A percentile compares a stretch with the other conserved stretches of the same genome.
phyloP scores from a whole-genome alignment of 2,329 filamentous ascomycete species.

The Trichophyton rubrum region DNA sequence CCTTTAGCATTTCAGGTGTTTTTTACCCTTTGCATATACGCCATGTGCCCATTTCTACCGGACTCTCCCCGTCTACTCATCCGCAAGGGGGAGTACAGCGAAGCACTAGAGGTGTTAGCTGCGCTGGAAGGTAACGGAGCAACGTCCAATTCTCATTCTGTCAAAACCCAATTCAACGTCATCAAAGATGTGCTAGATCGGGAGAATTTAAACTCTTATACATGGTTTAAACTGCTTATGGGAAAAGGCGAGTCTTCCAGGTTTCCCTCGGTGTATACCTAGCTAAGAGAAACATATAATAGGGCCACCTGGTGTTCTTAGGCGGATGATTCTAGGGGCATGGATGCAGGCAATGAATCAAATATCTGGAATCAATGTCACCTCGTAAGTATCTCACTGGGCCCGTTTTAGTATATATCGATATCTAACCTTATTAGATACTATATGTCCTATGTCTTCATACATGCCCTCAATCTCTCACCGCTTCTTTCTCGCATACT shows the following conservation, averaged over 20 bases:
- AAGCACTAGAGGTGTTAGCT: slow-evolving; percentile 34
- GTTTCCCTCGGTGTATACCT: background rate
- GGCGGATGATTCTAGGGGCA: slow-evolving; percentile 35
- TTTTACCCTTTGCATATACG: slow-evolving; percentile 28
- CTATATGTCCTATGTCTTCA: slow-evolving; percentile 33
- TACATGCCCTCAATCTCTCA: slow-evolving; percentile 30
- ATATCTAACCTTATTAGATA: slow-evolving; percentile 16
- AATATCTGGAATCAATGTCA: slow-evolving; percentile 28
- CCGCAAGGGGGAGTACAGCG: slow-evolving; percentile 26
- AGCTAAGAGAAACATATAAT: slow-evolving; percentile 31
- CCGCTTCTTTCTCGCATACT: slow-evolving; percentile 31
- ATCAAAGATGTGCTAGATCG: slow-evolving; percentile 31
- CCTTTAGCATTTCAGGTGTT: slow-evolving; percentile 40
- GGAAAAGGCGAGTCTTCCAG: slow-evolving; percentile 20
- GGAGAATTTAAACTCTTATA: slow-evolving; percentile 34
- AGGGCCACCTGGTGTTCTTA: slow-evolving; percentile 27
- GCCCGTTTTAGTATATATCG: background rate
- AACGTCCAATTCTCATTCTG: slow-evolving; percentile 18
- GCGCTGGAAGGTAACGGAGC: slow-evolving; percentile 27
- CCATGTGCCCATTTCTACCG: slow-evolving; percentile 25
- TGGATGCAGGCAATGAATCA: slow-evolving; percentile 31
- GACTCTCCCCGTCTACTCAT: slow-evolving; percentile 24
- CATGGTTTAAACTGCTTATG: slow-evolving; percentile 34
- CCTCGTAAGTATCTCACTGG: slow-evolving; percentile 10
- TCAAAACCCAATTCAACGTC: slow-evolving; percentile 23